These are phyloP conservation scores for Oryza glumipatula DNA, from an alignment of 176 grass and related monocot species.

Conservation along the genomic window DNA sequence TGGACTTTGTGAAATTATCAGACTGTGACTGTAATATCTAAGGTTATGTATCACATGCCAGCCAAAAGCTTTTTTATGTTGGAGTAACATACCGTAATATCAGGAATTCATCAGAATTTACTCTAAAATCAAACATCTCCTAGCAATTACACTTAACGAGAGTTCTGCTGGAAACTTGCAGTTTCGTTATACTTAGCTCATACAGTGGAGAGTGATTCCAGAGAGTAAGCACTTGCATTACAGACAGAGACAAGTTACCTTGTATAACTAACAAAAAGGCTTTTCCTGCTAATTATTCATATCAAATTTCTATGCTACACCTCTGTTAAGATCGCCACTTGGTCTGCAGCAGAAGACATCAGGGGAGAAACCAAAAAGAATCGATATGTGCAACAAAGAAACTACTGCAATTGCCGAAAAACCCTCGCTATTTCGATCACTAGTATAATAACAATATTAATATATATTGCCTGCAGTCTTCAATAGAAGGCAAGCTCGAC, in stretches of 20 bases:
- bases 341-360: constrained; percentile 21
- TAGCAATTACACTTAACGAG: too few relatives aligned
- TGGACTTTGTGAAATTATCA: too few relatives aligned
- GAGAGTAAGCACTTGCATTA: constrained; percentile 1
- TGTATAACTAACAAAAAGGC: constrained; percentile 43
- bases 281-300: constrained; percentile 56
- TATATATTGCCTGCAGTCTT: constrained; percentile 22
- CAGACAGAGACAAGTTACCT: constrained; percentile 2
- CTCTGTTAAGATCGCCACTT: constrained; percentile 49
- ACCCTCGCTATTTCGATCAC: constrained; percentile 43
- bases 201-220: constrained; percentile 23
- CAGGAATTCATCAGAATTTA: too few relatives aligned
- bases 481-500: constrained; percentile 12
- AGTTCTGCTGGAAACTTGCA: constrained; percentile 45
- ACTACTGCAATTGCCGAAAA: constrained; percentile 29
- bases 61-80: too few relatives aligned
- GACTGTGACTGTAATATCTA: too few relatives aligned
- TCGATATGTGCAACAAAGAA: constrained; percentile 62
- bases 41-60: too few relatives aligned
- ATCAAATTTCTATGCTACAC: constrained; percentile 40
- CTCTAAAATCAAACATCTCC: too few relatives aligned
- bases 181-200: constrained; percentile 4
- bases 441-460: constrained; percentile 14
- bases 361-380: constrained; percentile 49
- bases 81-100: too few relatives aligned